Base-by-base conservation (phyloP, 2,329 filamentous ascomycete genomes). In the Paraphaeosphaeria sporulosa region DNA sequence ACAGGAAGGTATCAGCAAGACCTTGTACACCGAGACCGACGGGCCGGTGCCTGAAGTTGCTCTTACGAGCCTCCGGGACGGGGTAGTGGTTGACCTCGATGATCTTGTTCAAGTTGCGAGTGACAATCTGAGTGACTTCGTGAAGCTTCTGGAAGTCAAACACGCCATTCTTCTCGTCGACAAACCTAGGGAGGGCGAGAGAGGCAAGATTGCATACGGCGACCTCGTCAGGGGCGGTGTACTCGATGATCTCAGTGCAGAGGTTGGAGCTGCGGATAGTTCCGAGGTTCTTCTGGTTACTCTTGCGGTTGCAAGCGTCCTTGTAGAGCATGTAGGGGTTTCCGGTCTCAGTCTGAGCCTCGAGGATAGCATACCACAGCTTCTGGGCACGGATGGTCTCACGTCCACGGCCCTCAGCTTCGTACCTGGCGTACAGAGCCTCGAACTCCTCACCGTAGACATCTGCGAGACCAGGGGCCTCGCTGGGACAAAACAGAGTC, bases 261-360 rank as follows among this genome's bases (percentile, higher is more conserved):
- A 99, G 86, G 81, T 99, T 99, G 75, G 95, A 99, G 86, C 93
- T 97, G 80, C 93, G 93, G 73, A 99, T 99, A 64, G 94, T 97
- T 68, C 95, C 95, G 34, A 99, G 86, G 82, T 99, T 99, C 90
- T 99, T 98, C 85, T 99, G 95, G 87, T 99, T 99, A 86, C 94
- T 97, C 90, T 99, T 99, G 79, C 89, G 89, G 88, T 99, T 99
- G 88, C 91, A 94, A 75, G 90, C 87, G 82, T 99, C 95, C 86
- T 99, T 99, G 89, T 99, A 99, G 62, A 98, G 89, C 93, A 99
- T 99, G 83, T 97, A 99, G 51, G 95, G 95, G 82, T 96, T 98
- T 71, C 95, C 95, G 48, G 95, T 99, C 88, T 99, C 95, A 36
- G 94, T 98, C 84, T 99, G 95, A 52, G 95, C 92, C 83, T 99